A percentile compares a stretch with the other conserved stretches of the same genome.
phyloP scores from a whole-genome alignment of 768 basidiomycete genomes.

The Hortiboletus flavorubellus region DNA sequence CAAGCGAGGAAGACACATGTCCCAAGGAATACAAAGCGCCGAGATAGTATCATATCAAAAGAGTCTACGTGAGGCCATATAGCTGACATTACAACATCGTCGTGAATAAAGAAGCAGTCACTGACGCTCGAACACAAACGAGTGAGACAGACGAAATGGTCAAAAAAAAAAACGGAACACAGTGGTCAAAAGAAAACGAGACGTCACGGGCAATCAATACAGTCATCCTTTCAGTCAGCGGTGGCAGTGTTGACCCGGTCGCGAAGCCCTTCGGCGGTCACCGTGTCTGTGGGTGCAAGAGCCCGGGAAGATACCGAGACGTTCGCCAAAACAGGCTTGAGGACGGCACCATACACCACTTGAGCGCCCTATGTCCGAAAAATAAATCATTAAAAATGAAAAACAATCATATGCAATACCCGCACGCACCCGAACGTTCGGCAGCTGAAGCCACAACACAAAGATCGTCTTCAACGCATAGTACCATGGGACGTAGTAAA shows the following conservation, averaged over 20 bases:
- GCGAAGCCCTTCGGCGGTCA: conserved; percentile 47
- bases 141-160: neutral
- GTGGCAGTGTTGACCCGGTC: conserved; percentile 41
- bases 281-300: conserved; percentile 47
- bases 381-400: neutral
- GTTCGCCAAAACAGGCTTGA: conserved; percentile 80
- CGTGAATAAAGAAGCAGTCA: conserved; percentile 11
- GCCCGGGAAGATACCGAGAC: conserved; percentile 43
- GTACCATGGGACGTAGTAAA: conserved; percentile 95
- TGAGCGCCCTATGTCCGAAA: conserved; percentile 71
- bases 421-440: conserved; percentile 71
- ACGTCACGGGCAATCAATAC: neutral
- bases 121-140: conserved; percentile 5
- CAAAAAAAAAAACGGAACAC: neutral
- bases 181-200: neutral
- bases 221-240: conserved; percentile 26
- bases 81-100: conserved; percentile 24
- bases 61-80: conserved; percentile 22
- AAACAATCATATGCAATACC: neutral
- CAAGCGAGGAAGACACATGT: neutral
- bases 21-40: neutral
- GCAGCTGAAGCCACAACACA: conserved; percentile 90
- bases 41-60: conserved; percentile 9
- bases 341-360: conserved; percentile 66
- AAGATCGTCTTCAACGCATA: conserved; percentile 89